Conservation (phyloP, 139 green algal species). For the Yamagishiella unicocca region DNA sequence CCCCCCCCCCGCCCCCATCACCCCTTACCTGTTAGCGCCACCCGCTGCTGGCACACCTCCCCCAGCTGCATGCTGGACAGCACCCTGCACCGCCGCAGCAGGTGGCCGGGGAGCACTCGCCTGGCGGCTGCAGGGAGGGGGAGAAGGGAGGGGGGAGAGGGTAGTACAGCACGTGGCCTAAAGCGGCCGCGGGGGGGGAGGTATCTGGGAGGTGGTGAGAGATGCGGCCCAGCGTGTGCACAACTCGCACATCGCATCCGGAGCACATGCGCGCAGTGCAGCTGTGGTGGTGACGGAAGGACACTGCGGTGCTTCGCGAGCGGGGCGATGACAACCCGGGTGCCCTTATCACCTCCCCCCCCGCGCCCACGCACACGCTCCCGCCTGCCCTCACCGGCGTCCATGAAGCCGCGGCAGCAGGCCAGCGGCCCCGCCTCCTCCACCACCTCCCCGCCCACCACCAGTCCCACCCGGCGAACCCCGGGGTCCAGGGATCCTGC, state of each 20-base stretch:
- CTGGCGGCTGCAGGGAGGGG: conserved; percentile 49
- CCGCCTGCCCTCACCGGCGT: conserved; percentile 16
- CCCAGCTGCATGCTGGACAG: conserved; percentile 64
- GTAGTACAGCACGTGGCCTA: background rate
- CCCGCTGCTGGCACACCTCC: conserved; percentile 47
- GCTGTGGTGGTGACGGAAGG: no score
- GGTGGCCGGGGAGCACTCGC: conserved; percentile 68
- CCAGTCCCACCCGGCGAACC: background rate
- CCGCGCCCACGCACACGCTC: background rate
- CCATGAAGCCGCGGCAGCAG: conserved; percentile 38
- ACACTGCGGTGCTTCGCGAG: no score
- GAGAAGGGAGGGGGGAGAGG: background rate
- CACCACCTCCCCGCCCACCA: conserved; percentile 30
- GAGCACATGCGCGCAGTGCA: no score
- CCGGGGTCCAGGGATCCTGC: background rate
- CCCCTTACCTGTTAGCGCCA: conserved; percentile 58
- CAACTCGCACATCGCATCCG: no score
- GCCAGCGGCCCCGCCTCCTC: conserved; percentile 50
- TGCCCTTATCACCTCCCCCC: no score
- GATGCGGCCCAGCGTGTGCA: no score
- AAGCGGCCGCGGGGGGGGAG: no score
- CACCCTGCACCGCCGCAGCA: conserved; percentile 74
- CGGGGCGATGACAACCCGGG: no score
- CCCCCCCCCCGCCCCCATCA: background rate
- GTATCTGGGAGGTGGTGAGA: background rate